Conservation (phyloP, 352 stramenopile species). For the Albugo candida region DNA sequence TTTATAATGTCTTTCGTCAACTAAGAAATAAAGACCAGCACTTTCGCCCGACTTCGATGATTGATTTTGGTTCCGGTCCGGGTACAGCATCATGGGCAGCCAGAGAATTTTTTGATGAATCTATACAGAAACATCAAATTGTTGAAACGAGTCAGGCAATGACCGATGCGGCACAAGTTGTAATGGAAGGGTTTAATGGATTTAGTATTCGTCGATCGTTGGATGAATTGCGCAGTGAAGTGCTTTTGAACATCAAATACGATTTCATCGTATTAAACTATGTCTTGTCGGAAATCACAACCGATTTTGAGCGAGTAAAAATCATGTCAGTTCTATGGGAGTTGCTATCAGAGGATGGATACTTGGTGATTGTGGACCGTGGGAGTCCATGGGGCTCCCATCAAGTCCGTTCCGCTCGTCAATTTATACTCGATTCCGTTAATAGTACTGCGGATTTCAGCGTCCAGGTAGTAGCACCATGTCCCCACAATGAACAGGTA, state of each 20-base stretch:
- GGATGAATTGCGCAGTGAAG: constrained; percentile 55
- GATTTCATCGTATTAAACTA: constrained; percentile 58
- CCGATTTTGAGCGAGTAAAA: constrained; percentile 60
- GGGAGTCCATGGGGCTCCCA: constrained; percentile 70
- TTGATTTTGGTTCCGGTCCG: constrained; percentile 62
- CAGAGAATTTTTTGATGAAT: constrained; percentile 43
- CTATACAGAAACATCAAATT: constrained; percentile 40
- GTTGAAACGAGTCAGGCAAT: constrained; percentile 76
- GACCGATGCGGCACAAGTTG: constrained; percentile 46
- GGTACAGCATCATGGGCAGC: constrained; percentile 61
- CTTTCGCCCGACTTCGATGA: constrained; percentile 41
- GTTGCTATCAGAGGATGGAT: constrained; percentile 48
- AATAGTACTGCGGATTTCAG: constrained; percentile 12
- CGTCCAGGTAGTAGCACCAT: constrained; percentile 44
- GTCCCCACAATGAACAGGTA: constrained; percentile 52
- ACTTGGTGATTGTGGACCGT: constrained; percentile 53
- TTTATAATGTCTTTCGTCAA: constrained; percentile 48
- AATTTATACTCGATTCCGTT: constrained; percentile 70
- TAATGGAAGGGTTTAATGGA: constrained; percentile 53
- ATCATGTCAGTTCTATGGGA: constrained; percentile 64
- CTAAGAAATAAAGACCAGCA: constrained; percentile 24
- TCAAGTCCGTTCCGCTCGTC: constrained; percentile 61
- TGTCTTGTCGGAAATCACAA: constrained; percentile 68
- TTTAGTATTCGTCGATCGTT: constrained; percentile 52
- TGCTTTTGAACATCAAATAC: constrained; percentile 43